Evolutionary conservation across 768 basidiomycete species (phyloP), one percentile per base, ranked within the genome.

Genomic region (Podaxis sp.): DNA sequence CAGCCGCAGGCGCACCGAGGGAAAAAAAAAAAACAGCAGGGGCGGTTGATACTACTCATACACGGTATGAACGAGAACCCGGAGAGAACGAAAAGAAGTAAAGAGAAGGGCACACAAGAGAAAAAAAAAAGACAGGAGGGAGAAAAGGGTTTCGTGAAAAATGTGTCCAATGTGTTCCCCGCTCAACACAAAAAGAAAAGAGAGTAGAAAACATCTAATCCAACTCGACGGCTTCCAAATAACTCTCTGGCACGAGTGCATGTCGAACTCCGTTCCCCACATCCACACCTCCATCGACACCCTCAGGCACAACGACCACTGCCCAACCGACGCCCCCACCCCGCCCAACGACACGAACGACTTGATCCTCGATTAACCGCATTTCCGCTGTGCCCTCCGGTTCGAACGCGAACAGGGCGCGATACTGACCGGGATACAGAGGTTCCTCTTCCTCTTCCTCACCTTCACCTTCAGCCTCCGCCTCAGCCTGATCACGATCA

Each of bases 331-430:
- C 86, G 0, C 90, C 90, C 0, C 91, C 90, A 3, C 91, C 90
- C 53, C 90, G 69, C 9, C 90, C 90, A 2, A 92, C 73, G 27
- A 93, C 90, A 2, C 79, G 77, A 13, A 94, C 87, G 52, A 90
- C 66, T 75, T 94, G 90, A 51, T 88, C 93, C 73, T 92, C 90
- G 65, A 80, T 84, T 59, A 94, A 74, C 49, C 78, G 79, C 90
- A 94, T 92, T 83, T 95, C 93, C 37, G 90, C 89, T 17, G 84
- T 85, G 1, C 91, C 88, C 67, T 93, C 90, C 0, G 90, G 89
- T 63, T 87, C 86, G 65, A 95, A 94, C 3, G 85, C 79, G 65
- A 89, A 94, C 72, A 92, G 12, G 7, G 93, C 91, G 15, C 88
- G 84, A 68, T 94, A 94, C 1, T 89, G 63, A 0, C 93, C 93